Evolutionary conservation across 495 filamentous ascomycete genomes (phyloP), one percentile per base, ranked within the genome.

Genomic region (Penicillium pulvis): DNA sequence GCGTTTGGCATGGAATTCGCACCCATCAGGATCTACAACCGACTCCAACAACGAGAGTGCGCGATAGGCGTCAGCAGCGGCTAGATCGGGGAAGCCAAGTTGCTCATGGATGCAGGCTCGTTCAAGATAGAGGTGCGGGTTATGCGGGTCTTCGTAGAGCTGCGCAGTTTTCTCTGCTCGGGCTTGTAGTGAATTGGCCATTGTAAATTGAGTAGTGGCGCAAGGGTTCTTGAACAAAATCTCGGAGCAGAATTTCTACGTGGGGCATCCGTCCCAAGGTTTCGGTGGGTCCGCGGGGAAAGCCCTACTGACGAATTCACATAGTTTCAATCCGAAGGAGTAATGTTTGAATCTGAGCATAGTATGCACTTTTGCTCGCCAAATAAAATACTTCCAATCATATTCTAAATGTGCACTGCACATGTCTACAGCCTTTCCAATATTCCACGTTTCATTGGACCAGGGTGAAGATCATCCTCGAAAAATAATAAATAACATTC

Each of bases 11-110:
- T 74, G 74, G 30, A 75, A 80, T 54, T 80, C 77, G 49, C 66
- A 78, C 23, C 66, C 73, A 47, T 80, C 77, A 8, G 78, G 78
- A 54, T 94, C 87, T 54, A 80, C 68, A 24, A 92, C 81, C 53
- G 93, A 91, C 64, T 98, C 94, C 19, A 87, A 78, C 43, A 98
- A 77, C 11, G 96, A 84, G 2, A 98, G 81, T 2, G 92, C 91
- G 43, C 90, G 87, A 70, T 98, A 98, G 2, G 91, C 90, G 72
- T 97, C 94, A 42, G 91, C 91, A 26, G 89, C 88, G 4, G 91
- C 91, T 16, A 98, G 81, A 71, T 98, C 94, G 2, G 90, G 91
- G 71, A 94, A 97, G 35, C 85, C 90, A 31, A 97, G 82, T 54
- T 86, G 71, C 41, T 87, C 78, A 71, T 97, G 86, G 30, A 86